A percentile compares a stretch with the other conserved stretches of the same genome.
These are phyloP conservation scores for Akanthomyces lecanii DNA, from an alignment of 2,329 filamentous ascomycete species.

Conservation along the genomic window DNA sequence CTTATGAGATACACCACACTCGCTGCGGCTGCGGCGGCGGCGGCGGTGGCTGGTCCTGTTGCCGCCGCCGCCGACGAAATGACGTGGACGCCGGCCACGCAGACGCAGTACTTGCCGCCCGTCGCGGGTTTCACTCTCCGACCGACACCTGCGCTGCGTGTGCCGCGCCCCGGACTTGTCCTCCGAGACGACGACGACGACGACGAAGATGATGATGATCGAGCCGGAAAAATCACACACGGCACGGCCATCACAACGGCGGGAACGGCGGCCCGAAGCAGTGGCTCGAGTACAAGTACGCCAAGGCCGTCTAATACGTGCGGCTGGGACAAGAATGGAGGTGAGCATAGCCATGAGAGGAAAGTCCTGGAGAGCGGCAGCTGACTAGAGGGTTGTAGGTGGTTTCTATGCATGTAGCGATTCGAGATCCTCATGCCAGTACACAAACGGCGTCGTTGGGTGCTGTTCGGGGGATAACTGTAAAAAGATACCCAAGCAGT, in stretches of 20 bases:
- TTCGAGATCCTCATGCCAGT: not conserved
- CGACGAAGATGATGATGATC: not conserved
- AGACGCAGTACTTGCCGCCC: not conserved
- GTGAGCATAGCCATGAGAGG: not conserved
- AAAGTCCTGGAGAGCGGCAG: too few relatives aligned
- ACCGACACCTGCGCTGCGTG: not conserved
- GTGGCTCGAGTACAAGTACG: not conserved
- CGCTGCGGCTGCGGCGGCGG: not conserved
- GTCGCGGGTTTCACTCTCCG: not conserved
- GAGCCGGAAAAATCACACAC: not conserved
- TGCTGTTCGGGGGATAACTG: slow-evolving; percentile 7
- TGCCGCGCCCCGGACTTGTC: not conserved
- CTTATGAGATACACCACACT: not conserved
- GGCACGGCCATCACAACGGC: not conserved
- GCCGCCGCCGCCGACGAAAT: not conserved
- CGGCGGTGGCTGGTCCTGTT: not conserved
- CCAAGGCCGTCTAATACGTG: not conserved
- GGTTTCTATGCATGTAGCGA: slow-evolving; percentile 6
- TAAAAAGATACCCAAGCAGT: not conserved
- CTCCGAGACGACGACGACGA: not conserved
- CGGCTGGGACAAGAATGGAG: slow-evolving; percentile 9
- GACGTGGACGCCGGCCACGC: not conserved
- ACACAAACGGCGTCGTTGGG: slow-evolving; percentile 1
- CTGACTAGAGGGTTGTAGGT: not conserved
- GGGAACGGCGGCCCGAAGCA: not conserved